phyloP scores from a whole-genome alignment of 2,329 filamentous ascomycete genomes.

The Chaetomium olivaceum region DNA sequence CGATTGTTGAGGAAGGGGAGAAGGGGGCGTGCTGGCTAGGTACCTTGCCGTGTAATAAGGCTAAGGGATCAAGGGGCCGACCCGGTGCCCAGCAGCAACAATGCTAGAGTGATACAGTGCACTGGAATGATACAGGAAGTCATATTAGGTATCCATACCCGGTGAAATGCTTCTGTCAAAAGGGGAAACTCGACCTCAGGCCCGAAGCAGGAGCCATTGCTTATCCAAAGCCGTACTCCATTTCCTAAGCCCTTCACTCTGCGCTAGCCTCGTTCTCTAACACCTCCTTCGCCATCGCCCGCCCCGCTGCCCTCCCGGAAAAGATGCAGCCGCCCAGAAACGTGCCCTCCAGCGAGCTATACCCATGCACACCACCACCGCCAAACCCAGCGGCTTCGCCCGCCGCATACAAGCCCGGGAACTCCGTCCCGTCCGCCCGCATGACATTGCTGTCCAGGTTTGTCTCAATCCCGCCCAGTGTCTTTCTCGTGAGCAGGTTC shows the following conservation, averaged over 20 bases:
- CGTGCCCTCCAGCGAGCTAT: slow-evolving; percentile 62
- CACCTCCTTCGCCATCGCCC: slow-evolving; percentile 53
- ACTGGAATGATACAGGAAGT: neutral
- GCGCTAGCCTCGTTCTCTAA: neutral
- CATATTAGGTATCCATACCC: neutral
- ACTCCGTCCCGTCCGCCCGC: slow-evolving; percentile 48
- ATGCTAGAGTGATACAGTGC: neutral
- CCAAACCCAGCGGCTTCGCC: slow-evolving; percentile 63
- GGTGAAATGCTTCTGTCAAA: neutral
- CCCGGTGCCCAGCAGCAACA: too few species aligned
- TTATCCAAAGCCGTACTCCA: neutral
- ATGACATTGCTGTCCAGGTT: slow-evolving; percentile 59
- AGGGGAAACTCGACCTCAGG: too few species aligned
- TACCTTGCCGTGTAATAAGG: too few species aligned
- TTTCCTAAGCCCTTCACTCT: neutral
- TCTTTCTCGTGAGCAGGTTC: slow-evolving; percentile 63
- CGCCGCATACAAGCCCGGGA: slow-evolving; percentile 59
- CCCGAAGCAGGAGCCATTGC: neutral
- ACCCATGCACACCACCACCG: slow-evolving; percentile 63
- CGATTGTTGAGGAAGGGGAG: neutral
- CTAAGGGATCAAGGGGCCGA: neutral
- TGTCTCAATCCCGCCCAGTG: slow-evolving; percentile 61
- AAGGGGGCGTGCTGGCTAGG: neutral
- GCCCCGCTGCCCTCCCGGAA: slow-evolving; percentile 58
- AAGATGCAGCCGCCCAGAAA: slow-evolving; percentile 66